These are phyloP conservation scores for Globisporangium irregulare DNA, from an alignment of 352 stramenopile species.

Conservation along the genomic window DNA sequence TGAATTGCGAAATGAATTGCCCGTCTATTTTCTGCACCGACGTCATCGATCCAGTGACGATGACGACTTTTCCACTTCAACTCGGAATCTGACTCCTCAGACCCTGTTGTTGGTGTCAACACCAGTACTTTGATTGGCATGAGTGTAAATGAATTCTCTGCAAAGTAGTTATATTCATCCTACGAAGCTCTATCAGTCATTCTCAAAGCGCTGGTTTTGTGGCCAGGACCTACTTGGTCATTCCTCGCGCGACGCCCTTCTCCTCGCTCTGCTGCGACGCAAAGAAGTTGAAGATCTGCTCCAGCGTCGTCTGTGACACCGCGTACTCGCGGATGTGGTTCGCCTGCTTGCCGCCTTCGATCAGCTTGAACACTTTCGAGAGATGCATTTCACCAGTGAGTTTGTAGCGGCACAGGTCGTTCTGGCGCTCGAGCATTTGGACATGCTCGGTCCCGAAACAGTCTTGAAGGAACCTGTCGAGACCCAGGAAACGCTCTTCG, in stretches of 20 bases:
- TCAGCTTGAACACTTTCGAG: constrained; percentile 17
- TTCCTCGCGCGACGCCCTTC: constrained; percentile 47
- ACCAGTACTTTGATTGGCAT: no score
- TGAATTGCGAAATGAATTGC: no score
- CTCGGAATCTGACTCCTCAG: no score
- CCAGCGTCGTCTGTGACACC: constrained; percentile 87
- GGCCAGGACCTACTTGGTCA: background rate
- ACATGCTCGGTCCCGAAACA: constrained; percentile 45
- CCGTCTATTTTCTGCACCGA: no score
- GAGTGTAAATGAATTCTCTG: no score
- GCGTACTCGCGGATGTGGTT: constrained; percentile 60
- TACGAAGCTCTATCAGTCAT: no score
- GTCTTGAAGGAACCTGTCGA: constrained; percentile 38
- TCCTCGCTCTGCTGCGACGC: constrained; percentile 75
- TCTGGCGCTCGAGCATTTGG: constrained; percentile 65
- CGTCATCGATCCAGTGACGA: no score
- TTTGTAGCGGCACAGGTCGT: constrained; percentile 74
- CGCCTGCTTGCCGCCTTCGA: constrained; percentile 4
- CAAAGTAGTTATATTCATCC: no score
- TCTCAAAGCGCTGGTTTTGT: background rate
- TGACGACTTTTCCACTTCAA: no score
- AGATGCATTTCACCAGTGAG: constrained; percentile 45
- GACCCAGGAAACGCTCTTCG: constrained; percentile 48
- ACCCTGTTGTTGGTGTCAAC: no score
- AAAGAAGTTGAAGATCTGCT: constrained; percentile 93